Evolutionary conservation across 768 basidiomycete species (phyloP).

Genomic region (Kwoniella pini): DNA sequence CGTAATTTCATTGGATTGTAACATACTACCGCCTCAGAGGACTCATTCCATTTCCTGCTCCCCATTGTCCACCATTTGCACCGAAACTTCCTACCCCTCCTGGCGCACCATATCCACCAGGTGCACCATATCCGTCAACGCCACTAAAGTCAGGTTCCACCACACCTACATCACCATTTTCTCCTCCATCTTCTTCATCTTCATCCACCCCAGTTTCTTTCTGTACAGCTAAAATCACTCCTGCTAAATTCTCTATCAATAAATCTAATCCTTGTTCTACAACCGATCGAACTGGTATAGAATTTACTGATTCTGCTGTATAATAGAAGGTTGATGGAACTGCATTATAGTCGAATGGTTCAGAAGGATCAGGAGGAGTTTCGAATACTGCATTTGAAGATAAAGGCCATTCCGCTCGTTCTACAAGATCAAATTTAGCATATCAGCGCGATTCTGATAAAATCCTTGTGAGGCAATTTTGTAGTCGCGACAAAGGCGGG

Average conservation of each 20-base stretch:
- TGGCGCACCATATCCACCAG: neutral
- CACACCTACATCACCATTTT: conserved; percentile 17
- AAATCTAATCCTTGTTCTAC: conserved; percentile 48
- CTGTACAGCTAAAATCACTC: conserved; percentile 62
- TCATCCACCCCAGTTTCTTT: conserved; percentile 48
- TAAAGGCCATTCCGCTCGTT: conserved; percentile 85
- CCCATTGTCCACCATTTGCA: conserved; percentile 16
- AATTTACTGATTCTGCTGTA: conserved; percentile 89
- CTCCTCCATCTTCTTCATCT: conserved; percentile 31
- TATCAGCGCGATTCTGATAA: no score
- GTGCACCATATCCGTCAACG: conserved; percentile 19
- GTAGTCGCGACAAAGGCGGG: no score
- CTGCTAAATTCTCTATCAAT: conserved; percentile 59
- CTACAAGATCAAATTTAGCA: conserved; percentile 29
- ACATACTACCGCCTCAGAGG: conserved; percentile 35
- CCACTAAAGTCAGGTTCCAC: conserved; percentile 34
- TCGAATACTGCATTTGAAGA: conserved; percentile 83
- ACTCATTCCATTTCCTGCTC: conserved; percentile 39
- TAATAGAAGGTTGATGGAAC: conserved; percentile 90
- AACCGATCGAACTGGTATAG: conserved; percentile 48
- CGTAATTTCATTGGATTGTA: no score
- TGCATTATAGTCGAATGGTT: conserved; percentile 82
- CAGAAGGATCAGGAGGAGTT: conserved; percentile 68
- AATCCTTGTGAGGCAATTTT: no score
- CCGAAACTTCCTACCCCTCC: conserved; percentile 17